A percentile compares a stretch with the other conserved stretches of the same genome.
phyloP scores from a whole-genome alignment of 768 basidiomycete species.

The Mycena olivaceomarginata region DNA sequence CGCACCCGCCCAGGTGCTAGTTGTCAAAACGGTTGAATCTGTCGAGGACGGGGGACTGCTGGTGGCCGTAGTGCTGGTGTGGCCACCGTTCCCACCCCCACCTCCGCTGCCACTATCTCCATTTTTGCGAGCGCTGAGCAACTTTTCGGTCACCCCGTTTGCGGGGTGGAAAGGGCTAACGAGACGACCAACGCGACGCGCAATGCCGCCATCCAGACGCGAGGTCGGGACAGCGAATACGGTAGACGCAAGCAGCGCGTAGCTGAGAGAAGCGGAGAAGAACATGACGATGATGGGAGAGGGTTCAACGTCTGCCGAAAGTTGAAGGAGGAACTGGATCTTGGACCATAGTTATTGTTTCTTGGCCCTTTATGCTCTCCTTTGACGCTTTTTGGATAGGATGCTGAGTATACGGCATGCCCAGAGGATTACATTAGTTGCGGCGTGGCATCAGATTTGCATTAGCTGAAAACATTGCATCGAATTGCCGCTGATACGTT shows the following conservation, averaged over 20 bases:
- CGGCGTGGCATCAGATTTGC: background rate
- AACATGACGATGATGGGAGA: constrained; percentile 22
- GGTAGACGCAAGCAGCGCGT: constrained; percentile 17
- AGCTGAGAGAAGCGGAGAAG: constrained; percentile 18
- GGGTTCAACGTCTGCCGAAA: constrained; percentile 17
- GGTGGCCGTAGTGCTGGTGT: background rate
- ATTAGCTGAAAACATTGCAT: constrained; percentile 11
- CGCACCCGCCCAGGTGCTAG: constrained; percentile 16
- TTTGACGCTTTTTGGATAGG: constrained; percentile 1
- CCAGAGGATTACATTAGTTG: background rate
- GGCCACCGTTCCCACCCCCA: background rate
- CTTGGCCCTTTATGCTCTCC: constrained; percentile 12
- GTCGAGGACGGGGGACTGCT: constrained; percentile 11
- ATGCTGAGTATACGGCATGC: constrained; percentile 15
- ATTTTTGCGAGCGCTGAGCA: constrained; percentile 2
- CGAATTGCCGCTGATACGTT: constrained; percentile 3
- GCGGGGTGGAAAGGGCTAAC: constrained; percentile 21
- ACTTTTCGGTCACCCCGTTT: constrained; percentile 15
- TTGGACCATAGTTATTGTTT: background rate
- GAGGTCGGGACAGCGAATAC: constrained; percentile 11
- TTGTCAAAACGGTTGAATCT: constrained; percentile 6
- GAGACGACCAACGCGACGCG: constrained; percentile 11
- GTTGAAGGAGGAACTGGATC: constrained; percentile 12
- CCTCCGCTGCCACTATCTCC: constrained; percentile 8
- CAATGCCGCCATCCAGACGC: constrained; percentile 9